Evolutionary conservation across 1,139 yeast species (phyloP).

Genomic region (Protomyces arabidopsidicola): DNA sequence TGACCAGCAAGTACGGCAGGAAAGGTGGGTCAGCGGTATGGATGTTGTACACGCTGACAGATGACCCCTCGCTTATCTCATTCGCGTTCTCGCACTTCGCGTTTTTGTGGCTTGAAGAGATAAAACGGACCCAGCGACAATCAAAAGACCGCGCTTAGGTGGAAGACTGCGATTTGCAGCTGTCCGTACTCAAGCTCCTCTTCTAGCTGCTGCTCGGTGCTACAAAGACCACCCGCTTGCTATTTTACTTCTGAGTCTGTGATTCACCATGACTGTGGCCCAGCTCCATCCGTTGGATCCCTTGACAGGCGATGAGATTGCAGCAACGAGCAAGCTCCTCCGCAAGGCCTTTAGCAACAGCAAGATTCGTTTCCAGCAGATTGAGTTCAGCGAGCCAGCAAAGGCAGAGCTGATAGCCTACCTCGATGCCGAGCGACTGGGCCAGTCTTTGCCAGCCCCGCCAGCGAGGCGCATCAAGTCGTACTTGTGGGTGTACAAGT

Average conservation of each 20-base stretch:
- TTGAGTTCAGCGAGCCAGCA: constrained; percentile 66
- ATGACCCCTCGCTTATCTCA: neutral
- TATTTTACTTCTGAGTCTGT: too few species aligned
- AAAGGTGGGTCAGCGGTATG: too few species aligned
- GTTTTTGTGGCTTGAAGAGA: neutral
- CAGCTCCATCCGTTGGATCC: neutral
- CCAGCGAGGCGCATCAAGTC: constrained; percentile 1
- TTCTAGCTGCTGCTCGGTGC: too few species aligned
- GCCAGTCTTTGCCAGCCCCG: neutral
- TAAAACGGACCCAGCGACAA: neutral
- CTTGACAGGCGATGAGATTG: neutral
- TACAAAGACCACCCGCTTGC: too few species aligned
- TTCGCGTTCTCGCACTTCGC: neutral
- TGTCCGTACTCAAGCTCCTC: too few species aligned
- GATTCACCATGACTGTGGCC: neutral
- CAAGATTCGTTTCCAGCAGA: constrained; percentile 55
- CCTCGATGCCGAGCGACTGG: constrained; percentile 45
- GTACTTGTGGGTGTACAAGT: constrained; percentile 10
- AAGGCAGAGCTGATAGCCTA: constrained; percentile 59
- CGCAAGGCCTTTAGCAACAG: neutral
- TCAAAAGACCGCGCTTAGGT: too few species aligned
- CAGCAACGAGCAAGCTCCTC: constrained; percentile 2
- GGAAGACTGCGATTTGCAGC: too few species aligned
- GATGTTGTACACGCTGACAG: too few species aligned
- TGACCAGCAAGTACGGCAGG: neutral